Evolutionary conservation across 1,284 basidiomycete species (phyloP), one percentile per base, ranked within the genome.

Genomic region (Sphaerobolus stellatus): DNA sequence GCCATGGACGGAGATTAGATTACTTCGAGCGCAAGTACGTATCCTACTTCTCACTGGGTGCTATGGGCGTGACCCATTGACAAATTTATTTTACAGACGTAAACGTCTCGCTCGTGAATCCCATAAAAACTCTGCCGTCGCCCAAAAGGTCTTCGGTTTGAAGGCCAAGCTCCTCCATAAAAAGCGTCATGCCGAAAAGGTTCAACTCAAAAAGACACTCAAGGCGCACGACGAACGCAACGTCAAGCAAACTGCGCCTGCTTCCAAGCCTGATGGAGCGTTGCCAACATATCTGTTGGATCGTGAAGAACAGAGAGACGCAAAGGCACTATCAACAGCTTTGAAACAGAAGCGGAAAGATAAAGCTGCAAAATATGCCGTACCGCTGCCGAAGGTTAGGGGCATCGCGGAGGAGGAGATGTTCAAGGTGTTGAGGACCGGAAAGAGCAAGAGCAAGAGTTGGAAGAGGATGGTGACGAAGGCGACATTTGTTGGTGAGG

Each of bases 381-480:
- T 99, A 2, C 97, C 96, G 3, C 69, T 99, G 59, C 96, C 97
- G 48, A 97, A 96, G 73, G 97, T 99, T 50, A 80, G 96, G 54
- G 97, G 97, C 44, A 98, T 99, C 64, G 95, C 96, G 18, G 97
- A 99, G 72, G 97, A 99, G 67, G 97, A 99, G 79, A 97, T 96
- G 84, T 99, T 99, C 83, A 98, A 97, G 80, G 97, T 99, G 31
- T 82, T 99, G 81, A 93, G 95, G 78, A 96, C 96, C 0, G 97
- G 97, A 54, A 98, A 98, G 80, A 90, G 85, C 68, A 98, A 96
- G 78, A 86, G 83, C 69, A 99, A 99, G 75, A 84, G 90, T 25
- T 99, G 97, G 97, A 99, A 99, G 78, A 84, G 97, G 62, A 98
- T 99, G 96, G 93, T 99, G 61, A 98, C 95, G 61, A 99, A 99